These are phyloP conservation scores for Annulohypoxylon moriforme DNA, from an alignment of 495 filamentous ascomycete genomes.

Conservation along the genomic window DNA sequence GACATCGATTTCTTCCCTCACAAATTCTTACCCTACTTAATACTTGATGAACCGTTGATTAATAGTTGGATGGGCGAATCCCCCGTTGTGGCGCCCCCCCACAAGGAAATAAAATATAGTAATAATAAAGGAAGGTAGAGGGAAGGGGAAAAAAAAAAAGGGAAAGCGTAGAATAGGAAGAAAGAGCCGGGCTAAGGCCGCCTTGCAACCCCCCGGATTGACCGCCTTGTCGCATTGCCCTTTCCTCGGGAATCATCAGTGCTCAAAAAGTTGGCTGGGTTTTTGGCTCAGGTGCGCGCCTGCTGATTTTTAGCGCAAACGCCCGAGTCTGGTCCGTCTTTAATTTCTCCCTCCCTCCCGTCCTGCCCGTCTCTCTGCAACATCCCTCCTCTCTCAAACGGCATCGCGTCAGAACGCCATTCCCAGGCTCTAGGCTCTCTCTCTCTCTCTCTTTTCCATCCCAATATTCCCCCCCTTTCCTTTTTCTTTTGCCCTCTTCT, in stretches of 20 bases:
- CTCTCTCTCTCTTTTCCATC: background rate
- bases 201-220: slow-evolving; percentile 41
- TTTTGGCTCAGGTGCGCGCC: slow-evolving; percentile 44
- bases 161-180: slow-evolving; percentile 14
- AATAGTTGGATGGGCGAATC: slow-evolving; percentile 25
- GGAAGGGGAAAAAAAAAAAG: slow-evolving; percentile 29
- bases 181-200: slow-evolving; percentile 44
- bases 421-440: slow-evolving; percentile 11
- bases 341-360: slow-evolving; percentile 45
- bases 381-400: slow-evolving; percentile 40
- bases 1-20: background rate
- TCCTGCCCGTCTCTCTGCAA: slow-evolving; percentile 43
- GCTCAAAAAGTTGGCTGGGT: slow-evolving; percentile 28
- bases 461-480: slow-evolving; percentile 4
- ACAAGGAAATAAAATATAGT: slow-evolving; percentile 35
- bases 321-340: slow-evolving; percentile 45
- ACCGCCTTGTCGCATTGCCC: slow-evolving; percentile 44
- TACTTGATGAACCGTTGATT: background rate
- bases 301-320: slow-evolving; percentile 47
- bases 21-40: background rate
- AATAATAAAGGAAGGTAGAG: slow-evolving; percentile 11
- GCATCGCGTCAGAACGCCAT: slow-evolving; percentile 45
- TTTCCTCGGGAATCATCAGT: slow-evolving; percentile 45
- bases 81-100: slow-evolving; percentile 38
- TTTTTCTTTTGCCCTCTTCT: slow-evolving; percentile 3